A percentile compares a stretch with the other conserved stretches of the same genome.
These are phyloP conservation scores for Skeletonema costatum DNA, from an alignment of 108 stramenopile genomes.

Conservation along the genomic window DNA sequence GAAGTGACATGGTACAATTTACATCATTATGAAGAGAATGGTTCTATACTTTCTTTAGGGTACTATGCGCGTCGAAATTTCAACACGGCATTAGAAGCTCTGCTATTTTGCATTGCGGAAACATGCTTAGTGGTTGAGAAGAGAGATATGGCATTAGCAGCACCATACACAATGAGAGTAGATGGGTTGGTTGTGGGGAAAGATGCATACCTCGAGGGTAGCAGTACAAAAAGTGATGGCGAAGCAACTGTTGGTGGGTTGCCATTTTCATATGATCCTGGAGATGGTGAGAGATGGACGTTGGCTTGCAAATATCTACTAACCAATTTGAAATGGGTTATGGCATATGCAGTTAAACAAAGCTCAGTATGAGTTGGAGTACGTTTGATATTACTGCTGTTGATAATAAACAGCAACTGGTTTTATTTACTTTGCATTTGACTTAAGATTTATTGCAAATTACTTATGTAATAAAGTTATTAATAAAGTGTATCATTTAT, in stretches of 20 bases:
- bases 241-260: slow-evolving; percentile 60
- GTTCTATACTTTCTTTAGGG: slow-evolving; percentile 44
- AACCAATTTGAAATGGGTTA: slow-evolving; percentile 77
- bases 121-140: slow-evolving; percentile 54
- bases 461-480: neutral
- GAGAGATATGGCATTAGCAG: slow-evolving; percentile 67
- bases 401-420: neutral
- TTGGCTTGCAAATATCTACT: slow-evolving; percentile 78
- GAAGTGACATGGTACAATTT: slow-evolving; percentile 50
- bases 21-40: slow-evolving; percentile 52
- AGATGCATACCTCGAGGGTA: slow-evolving; percentile 14
- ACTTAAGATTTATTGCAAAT: neutral
- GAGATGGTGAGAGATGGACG: slow-evolving; percentile 73
- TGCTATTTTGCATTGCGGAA: slow-evolving; percentile 69
- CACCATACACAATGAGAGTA: slow-evolving; percentile 64
- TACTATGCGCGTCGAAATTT: slow-evolving; percentile 77
- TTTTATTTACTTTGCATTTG: neutral
- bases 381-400: neutral
- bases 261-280: slow-evolving; percentile 52
- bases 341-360: slow-evolving; percentile 62
- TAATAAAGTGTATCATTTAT: neutral
- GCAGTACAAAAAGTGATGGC: slow-evolving; percentile 5
- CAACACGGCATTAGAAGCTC: slow-evolving; percentile 65
- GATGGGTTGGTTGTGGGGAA: slow-evolving; percentile 39
- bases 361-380: neutral